phyloP scores from a whole-genome alignment of 345 rosid genomes.

The Rhizophora mangle region DNA sequence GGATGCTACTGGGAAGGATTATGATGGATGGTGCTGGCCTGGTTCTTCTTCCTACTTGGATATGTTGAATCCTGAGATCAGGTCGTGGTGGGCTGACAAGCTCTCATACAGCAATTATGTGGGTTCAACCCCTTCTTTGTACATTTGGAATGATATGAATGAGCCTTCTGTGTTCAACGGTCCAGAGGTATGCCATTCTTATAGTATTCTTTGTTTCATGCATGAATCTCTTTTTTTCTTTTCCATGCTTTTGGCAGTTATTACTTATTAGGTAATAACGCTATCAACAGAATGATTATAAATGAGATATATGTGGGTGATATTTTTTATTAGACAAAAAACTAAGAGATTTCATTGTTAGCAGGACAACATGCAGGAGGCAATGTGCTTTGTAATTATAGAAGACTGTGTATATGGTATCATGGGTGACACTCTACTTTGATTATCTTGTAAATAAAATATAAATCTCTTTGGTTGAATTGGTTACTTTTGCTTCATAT shows the following conservation, averaged over 20 bases:
- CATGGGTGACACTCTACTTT: no score
- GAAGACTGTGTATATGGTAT: no score
- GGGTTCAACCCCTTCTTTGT: slow-evolving; percentile 87
- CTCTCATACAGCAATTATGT: slow-evolving; percentile 71
- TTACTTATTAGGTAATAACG: neutral
- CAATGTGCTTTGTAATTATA: no score
- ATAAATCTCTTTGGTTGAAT: no score
- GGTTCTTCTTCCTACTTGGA: slow-evolving; percentile 93
- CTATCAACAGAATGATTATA: no score
- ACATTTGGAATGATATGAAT: slow-evolving; percentile 99
- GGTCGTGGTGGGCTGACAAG: slow-evolving; percentile 85
- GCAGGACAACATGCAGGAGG: no score
- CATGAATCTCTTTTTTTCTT: neutral
- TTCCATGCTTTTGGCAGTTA: neutral
- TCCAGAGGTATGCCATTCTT: slow-evolving; percentile 69
- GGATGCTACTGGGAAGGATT: slow-evolving; percentile 82
- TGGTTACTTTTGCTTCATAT: no score
- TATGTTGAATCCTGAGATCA: slow-evolving; percentile 79
- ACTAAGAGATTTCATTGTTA: no score
- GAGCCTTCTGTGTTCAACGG: slow-evolving; percentile 99
- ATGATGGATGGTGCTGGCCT: slow-evolving; percentile 99
- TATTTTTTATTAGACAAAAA: no score
- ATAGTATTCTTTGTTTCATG: neutral
- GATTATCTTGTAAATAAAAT: no score
- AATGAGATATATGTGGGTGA: no score